Evolutionary conservation across 2,329 filamentous ascomycete species (phyloP).

Genomic region (Periconia macrospinosa): DNA sequence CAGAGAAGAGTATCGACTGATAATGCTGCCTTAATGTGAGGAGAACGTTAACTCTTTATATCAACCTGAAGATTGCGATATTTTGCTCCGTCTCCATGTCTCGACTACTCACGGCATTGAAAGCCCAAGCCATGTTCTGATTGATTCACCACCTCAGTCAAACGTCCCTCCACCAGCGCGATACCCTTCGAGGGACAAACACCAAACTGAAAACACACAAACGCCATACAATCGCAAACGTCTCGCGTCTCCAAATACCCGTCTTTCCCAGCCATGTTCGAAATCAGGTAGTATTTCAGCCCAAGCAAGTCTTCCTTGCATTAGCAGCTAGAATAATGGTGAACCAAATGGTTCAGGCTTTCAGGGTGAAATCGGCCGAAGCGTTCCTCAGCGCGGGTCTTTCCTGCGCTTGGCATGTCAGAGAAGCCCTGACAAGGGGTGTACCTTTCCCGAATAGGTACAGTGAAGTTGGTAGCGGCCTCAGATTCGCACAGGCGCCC

Average conservation of each 20-base stretch:
- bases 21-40: too few relatives aligned
- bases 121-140: background rate
- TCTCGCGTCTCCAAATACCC: conserved; percentile 1
- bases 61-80: too few relatives aligned
- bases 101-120: too few relatives aligned
- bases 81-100: too few relatives aligned
- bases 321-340: background rate
- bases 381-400: background rate
- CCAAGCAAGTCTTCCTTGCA: background rate
- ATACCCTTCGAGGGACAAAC: background rate
- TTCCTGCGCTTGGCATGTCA: conserved; percentile 7
- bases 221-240: conserved; percentile 4
- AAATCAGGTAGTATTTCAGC: background rate
- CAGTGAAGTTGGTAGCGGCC: conserved; percentile 2
- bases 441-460: background rate
- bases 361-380: background rate
- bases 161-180: background rate
- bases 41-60: too few relatives aligned
- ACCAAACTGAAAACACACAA: background rate
- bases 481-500: conserved; percentile 2
- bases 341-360: background rate
- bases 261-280: background rate
- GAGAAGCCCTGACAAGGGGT: conserved; percentile 2
- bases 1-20: conserved; percentile 11
- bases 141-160: background rate